Evolutionary conservation across 352 stramenopile species (phyloP), one percentile per base, ranked within the genome.

Genomic region (Phytophthora foliorum): DNA sequence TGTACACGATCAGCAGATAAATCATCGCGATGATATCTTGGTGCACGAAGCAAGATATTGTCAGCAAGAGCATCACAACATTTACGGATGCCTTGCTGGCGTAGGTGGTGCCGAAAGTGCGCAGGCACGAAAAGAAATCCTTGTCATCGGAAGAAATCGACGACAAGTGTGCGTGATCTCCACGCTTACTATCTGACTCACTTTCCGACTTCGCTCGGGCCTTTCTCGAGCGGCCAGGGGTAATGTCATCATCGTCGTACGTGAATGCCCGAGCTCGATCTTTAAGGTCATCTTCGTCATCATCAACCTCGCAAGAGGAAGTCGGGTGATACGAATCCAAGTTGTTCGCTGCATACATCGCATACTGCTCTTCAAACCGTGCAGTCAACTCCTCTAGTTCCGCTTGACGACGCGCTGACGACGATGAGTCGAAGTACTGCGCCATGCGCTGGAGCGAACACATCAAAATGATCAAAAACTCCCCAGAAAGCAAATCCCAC

Each of bases 1-100:
- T 67, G 61, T 89, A 90, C n/a, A 96, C 84, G 14, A 93, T 70
- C 7, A 91, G n/a, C 60, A 96, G 82, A 67, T 94, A 95, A 34
- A 84, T 36, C 29, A 95, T 76, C 14, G 89, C 90, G 34, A 95
- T 79, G 17, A 92, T 61, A 51, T 94, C 87, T 65, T 87, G 81
- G 52, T 92, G 89, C 1, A 92, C 72, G 59, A 96, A 96, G 46
- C 82, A 81, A 19, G 89, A 92, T n/a, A 92, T 74, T 46, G 85
- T 90, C 8, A 96, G 58, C 59, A 91, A 51, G 2, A 95, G 65
- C 75, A 92, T 93, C 45, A 92, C 77, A 2, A 93, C 65, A 50
- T 92, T 94, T 32, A 96, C 85, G 1, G 84, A 92, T 24, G 85
- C 83, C 29, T 90, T 89, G 49, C 79, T 88, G 10, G 86, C 86